phyloP scores from a whole-genome alignment of 2,329 filamentous ascomycete species.

The Monosporascus sp. region DNA sequence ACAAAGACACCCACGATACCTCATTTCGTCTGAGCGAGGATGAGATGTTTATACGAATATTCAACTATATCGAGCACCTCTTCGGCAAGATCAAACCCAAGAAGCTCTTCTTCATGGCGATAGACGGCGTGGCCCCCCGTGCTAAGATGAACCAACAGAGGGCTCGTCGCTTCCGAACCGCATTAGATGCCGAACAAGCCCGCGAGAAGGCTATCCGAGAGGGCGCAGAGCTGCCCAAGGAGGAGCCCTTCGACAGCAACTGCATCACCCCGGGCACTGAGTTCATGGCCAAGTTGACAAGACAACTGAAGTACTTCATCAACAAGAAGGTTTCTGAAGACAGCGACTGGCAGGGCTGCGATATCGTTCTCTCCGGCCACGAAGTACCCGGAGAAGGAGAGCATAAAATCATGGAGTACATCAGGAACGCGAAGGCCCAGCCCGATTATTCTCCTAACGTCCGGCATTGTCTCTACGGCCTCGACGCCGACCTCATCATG shows the following conservation, averaged over 20 bases:
- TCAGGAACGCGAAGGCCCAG: slow-evolving; percentile 93
- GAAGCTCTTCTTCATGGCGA: slow-evolving; percentile 98
- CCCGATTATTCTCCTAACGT: slow-evolving; percentile 88
- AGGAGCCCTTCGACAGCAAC: slow-evolving; percentile 96
- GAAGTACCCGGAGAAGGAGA: slow-evolving; percentile 97
- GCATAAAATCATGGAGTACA: slow-evolving; percentile 99
- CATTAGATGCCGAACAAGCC: slow-evolving; percentile 81
- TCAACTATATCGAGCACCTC: slow-evolving; percentile 98
- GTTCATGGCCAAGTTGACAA: slow-evolving; percentile 95
- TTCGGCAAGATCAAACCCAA: slow-evolving; percentile 99
- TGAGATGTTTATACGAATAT: slow-evolving; percentile 99
- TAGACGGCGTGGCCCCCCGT: slow-evolving; percentile 93
- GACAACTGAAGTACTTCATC: slow-evolving; percentile 95
- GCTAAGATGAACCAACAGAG: slow-evolving; percentile 99
- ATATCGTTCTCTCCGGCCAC: slow-evolving; percentile 93
- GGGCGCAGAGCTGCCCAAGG: slow-evolving; percentile 88
- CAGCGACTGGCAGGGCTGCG: slow-evolving; percentile 93
- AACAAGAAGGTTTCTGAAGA: slow-evolving; percentile 98
- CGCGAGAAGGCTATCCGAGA: slow-evolving; percentile 88
- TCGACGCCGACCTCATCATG: slow-evolving; percentile 99
- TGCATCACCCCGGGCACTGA: slow-evolving; percentile 96
- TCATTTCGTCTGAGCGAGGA: slow-evolving; percentile 93
- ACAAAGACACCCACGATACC: slow-evolving; percentile 89
- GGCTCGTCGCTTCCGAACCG: slow-evolving; percentile 88
- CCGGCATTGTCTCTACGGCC: slow-evolving; percentile 92